These are phyloP conservation scores for Aphanocladium album DNA, from an alignment of 2,329 filamentous ascomycete genomes.

Conservation along the genomic window DNA sequence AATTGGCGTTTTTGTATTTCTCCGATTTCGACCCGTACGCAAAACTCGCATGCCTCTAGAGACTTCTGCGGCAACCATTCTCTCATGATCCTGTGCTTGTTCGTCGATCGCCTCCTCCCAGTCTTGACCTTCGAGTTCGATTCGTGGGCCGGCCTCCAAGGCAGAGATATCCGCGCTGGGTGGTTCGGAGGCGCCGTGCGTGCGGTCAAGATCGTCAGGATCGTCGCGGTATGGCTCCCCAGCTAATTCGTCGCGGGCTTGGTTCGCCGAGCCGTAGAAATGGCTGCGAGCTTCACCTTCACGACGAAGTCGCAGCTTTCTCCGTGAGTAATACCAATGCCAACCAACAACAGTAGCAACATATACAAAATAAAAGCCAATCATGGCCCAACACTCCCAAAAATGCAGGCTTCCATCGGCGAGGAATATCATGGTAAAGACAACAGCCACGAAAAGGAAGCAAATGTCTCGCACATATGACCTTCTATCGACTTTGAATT, in stretches of 20 bases:
- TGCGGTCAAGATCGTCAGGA: conserved; percentile 31
- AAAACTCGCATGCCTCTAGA: conserved; percentile 89
- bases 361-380: conserved; percentile 85
- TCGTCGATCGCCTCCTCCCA: conserved; percentile 40
- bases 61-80: conserved; percentile 73
- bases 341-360: conserved; percentile 82
- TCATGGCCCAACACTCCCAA: conserved; percentile 90
- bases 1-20: conserved; percentile 78
- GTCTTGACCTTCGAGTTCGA: conserved; percentile 40
- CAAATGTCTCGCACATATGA: conserved; percentile 88
- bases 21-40: conserved; percentile 58
- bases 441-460: conserved; percentile 84
- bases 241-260: conserved; percentile 47
- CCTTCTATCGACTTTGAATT: conserved; percentile 84
- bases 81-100: conserved; percentile 48
- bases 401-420: conserved; percentile 76
- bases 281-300: conserved; percentile 71
- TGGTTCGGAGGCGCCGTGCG: conserved; percentile 15
- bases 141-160: conserved; percentile 41
- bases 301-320: conserved; percentile 54
- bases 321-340: conserved; percentile 77
- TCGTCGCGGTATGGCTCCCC: conserved; percentile 60
- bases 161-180: conserved; percentile 33
- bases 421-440: conserved; percentile 82
- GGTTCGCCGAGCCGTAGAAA: conserved; percentile 52